Conservation (phyloP, 352 stramenopile species). For the Phytophthora pini region DNA sequence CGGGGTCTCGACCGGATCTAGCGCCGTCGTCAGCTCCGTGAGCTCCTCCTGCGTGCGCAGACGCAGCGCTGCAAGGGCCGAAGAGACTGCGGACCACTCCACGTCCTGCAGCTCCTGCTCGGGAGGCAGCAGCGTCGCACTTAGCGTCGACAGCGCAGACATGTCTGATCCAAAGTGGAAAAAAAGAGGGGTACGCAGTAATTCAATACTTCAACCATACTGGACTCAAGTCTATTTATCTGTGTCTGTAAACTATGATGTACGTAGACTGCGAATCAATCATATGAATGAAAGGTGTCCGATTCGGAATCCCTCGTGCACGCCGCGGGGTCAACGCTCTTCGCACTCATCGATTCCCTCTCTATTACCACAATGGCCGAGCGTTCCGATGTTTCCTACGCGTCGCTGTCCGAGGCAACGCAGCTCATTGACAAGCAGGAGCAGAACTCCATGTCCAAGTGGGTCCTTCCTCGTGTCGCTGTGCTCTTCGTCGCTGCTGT, state of each 20-base stretch:
- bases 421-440: background rate
- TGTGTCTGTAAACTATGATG: too few relatives aligned
- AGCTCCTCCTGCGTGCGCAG: constrained; percentile 29
- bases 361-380: background rate
- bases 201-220: background rate
- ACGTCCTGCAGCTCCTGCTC: constrained; percentile 23
- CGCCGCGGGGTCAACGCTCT: background rate
- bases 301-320: too few relatives aligned
- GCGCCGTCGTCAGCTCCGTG: constrained; percentile 18
- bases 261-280: too few relatives aligned
- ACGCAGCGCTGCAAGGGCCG: constrained; percentile 19
- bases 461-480: constrained; percentile 27
- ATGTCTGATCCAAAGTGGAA: background rate
- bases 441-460: constrained; percentile 42
- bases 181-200: background rate
- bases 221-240: too few relatives aligned
- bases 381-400: background rate
- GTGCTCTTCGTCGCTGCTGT: constrained; percentile 33
- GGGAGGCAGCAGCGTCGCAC: constrained; percentile 23
- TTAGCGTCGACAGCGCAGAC: constrained; percentile 27
- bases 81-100: constrained; percentile 30
- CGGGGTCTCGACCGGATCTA: constrained; percentile 6
- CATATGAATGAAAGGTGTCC: too few relatives aligned
- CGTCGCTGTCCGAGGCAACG: background rate
- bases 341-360: background rate